Evolutionary conservation across 768 basidiomycete species (phyloP).

Genomic region (Hebeloma cylindrosporum): DNA sequence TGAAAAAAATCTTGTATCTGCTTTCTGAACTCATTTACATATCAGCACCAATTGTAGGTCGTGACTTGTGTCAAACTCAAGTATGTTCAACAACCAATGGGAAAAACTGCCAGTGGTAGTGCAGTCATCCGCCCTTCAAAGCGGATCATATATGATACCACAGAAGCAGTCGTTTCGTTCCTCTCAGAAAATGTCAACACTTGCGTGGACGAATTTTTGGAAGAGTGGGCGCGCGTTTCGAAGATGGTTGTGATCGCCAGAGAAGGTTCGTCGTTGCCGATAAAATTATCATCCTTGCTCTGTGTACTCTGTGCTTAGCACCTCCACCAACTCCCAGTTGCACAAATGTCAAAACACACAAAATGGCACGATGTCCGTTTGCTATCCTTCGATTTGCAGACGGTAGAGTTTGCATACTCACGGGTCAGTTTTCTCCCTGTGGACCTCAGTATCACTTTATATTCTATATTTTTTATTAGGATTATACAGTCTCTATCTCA

Average conservation of each 20-base stretch:
- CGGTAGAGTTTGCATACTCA: conserved; percentile 87
- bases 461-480: conserved; percentile 36
- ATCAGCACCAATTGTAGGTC: conserved; percentile 43
- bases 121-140: conserved; percentile 81
- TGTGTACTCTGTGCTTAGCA: too few relatives aligned
- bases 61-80: conserved; percentile 90
- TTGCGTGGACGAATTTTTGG: conserved; percentile 87
- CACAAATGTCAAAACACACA: conserved; percentile 74
- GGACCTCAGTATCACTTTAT: not conserved
- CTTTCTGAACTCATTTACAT: conserved; percentile 1
- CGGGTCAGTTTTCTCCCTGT: conserved; percentile 36
- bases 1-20: conserved; percentile 26
- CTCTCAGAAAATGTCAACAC: conserved; percentile 82
- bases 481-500: conserved; percentile 75
- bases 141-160: conserved; percentile 86
- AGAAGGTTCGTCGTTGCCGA: conserved; percentile 52
- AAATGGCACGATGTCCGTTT: conserved; percentile 77
- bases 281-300: not conserved
- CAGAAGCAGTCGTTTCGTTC: conserved; percentile 87
- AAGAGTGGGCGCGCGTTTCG: conserved; percentile 90
- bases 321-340: too few relatives aligned
- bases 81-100: conserved; percentile 84
- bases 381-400: conserved; percentile 87
- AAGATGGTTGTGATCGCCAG: conserved; percentile 94
- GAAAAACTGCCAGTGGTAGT: conserved; percentile 61